Evolutionary conservation across 345 rosid species (phyloP), one percentile per base, ranked within the genome.

Genomic region (Hypericum perforatum): DNA sequence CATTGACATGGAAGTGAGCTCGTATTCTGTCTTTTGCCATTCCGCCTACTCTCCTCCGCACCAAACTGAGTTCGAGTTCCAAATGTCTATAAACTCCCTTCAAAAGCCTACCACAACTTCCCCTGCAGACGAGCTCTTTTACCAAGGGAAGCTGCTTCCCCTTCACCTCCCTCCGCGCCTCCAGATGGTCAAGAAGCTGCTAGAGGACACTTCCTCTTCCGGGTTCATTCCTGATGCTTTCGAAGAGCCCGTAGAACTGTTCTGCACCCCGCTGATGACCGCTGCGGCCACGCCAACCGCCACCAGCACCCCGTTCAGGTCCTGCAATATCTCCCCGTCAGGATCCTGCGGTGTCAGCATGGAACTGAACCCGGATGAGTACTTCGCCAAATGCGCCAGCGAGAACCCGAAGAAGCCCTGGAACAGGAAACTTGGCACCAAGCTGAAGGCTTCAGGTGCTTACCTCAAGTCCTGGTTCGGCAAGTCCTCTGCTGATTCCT

Each of bases 1-100:
- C 71, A 91, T 91, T 48, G 96, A 91, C 75, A 74, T 85, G 82
- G 95, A 91, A 77, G 78, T 84, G 22, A 65, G 76, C 66, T 82
- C 94, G 22, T 77, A 52, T 57, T 64, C 85, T 49, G 69, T 78
- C 63, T 48, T 69, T 60, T 54, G 58, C 66, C 43, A 45, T 48
- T 53, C 7, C 62, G 39, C 29, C 14, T 22, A 4, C 32, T 22
- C 32, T 22, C 32, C 32, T 22, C 32, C 32, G 4, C 32, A 22
- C 32, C 32, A 22, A 22, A 22, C 32, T 4, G 32, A 22, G 32
- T 22, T 22, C 32, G 32, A 22, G 32, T 22, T 22, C 32, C 32
- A 22, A 22, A 22, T 22, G 32, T 22, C 32, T 22, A 1, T 22
- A 22, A 22, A 22, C 32, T 22, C 32, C 32, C 32, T 22, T 22